Conservation (phyloP, 257 asterid species). For the Gardenia jasminoides region DNA sequence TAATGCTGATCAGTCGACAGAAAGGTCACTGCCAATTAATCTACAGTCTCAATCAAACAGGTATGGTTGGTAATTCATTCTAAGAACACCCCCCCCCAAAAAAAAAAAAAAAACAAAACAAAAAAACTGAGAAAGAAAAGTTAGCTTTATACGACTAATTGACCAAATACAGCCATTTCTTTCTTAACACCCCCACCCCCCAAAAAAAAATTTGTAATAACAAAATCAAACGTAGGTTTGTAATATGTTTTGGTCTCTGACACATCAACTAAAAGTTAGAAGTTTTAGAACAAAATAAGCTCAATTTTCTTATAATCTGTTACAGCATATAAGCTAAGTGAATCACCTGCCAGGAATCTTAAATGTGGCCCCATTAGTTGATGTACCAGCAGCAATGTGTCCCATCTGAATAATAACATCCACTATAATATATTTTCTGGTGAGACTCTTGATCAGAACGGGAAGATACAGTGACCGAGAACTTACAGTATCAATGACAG, state of each 20-base stretch:
- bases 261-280: not conserved
- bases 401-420: slow-evolving; percentile 53
- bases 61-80: not conserved
- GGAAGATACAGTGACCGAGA: slow-evolving; percentile 13
- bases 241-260: not conserved
- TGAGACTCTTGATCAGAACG: slow-evolving; percentile 12
- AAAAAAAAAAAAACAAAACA: not conserved
- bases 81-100: too few species aligned
- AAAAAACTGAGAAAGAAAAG: not conserved
- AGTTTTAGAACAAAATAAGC: not conserved
- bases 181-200: not conserved
- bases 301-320: not conserved
- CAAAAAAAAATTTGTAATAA: not conserved
- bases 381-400: slow-evolving; percentile 81
- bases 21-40: not conserved
- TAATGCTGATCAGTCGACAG: not conserved
- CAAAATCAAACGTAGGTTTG: not conserved
- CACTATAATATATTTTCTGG: not conserved
- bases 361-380: slow-evolving; percentile 94
- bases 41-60: too few species aligned
- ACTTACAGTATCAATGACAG: slow-evolving; percentile 81
- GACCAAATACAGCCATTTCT: not conserved
- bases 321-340: not conserved
- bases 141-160: not conserved
- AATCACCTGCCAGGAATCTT: slow-evolving; percentile 95